A percentile compares a stretch with the other conserved stretches of the same genome.
Evolutionary conservation across 2,329 filamentous ascomycete genomes (phyloP).

Genomic region (Trichophyton schoenleinii): DNA sequence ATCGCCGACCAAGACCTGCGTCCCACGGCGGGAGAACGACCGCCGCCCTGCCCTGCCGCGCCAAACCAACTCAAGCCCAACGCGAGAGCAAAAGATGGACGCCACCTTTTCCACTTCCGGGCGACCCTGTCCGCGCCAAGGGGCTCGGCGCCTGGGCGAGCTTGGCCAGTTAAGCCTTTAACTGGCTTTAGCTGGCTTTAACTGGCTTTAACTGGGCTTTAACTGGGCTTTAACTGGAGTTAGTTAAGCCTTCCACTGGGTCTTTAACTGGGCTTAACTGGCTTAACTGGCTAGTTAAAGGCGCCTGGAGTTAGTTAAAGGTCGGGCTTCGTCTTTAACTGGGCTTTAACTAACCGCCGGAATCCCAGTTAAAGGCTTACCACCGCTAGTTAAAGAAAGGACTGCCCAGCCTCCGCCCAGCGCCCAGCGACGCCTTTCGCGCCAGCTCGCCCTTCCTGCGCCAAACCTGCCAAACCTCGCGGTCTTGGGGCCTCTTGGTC

Average conservation of each 20-base stretch:
- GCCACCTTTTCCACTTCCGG: not conserved
- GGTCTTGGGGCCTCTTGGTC: not conserved
- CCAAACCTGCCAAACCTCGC: not conserved
- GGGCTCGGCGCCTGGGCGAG: not conserved
- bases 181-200: not conserved
- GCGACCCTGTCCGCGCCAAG: not conserved
- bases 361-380: not conserved
- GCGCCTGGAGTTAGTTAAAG: too few relatives aligned
- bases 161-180: not conserved
- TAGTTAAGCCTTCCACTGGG: not conserved
- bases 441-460: not conserved
- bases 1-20: too few relatives aligned
- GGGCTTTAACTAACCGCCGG: not conserved
- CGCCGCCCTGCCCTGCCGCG: not conserved
- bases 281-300: too few relatives aligned
- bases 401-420: not conserved
- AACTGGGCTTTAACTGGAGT: not conserved
- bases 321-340: not conserved
- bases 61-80: not conserved
- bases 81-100: conserved; percentile 1
- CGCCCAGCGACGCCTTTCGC: not conserved
- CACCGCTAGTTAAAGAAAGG: not conserved
- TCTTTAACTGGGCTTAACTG: too few relatives aligned
- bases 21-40: not conserved
- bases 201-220: not conserved